Evolutionary conservation across 257 asterid genomes (phyloP), one percentile per base, ranked within the genome.

Genomic region (Catharanthus roseus): DNA sequence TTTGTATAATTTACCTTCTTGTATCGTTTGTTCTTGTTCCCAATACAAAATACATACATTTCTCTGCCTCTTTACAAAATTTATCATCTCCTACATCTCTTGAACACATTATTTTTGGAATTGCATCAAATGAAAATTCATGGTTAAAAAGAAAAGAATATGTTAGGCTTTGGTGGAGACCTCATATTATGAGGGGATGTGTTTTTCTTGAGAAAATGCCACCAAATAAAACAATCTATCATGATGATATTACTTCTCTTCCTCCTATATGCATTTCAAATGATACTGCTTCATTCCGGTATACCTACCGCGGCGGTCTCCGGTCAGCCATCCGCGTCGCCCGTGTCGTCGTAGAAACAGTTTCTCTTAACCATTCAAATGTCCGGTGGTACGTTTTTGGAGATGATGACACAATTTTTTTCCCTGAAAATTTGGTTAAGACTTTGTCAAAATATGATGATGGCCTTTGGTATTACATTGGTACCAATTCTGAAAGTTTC

Each of bases 361-460:
- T 90, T 10, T 79, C 83, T 3, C 84, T 86, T 1, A 86, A 85
- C 70, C 80, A 90, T 58, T 29, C 89, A 0, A 67, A 86, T 26
- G 96, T 88, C 68, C 82, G 91, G 77, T 92, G 98, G 96, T 88
- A 82, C 67, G 97, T 92, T 50, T 92, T 90, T 66, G 98, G 98
- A 36, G 98, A 92, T 23, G 98, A 92, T 34, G 95, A 90, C 23
- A 90, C 98, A 0, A 70, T 88, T 19, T 92, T 90, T 79, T 90
- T 92, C 72, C 88, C 95, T 0, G 97, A 92, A n/a, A 92, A 90
- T 85, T 72, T 92, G 70, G 92, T 75, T 78, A 87, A 77, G 85
- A 87, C 89, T 0, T 83, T 92, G 49, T 86, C 93, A 0, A 92
- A 92, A 67, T 92, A 90, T 75, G 97, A 90, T 79, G 85, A 92